Percentiles rank a stretch among this genome's conserved stretches.
Evolutionary conservation across 352 stramenopile species (phyloP).

Genomic region (Thalassiosira oceanica): DNA sequence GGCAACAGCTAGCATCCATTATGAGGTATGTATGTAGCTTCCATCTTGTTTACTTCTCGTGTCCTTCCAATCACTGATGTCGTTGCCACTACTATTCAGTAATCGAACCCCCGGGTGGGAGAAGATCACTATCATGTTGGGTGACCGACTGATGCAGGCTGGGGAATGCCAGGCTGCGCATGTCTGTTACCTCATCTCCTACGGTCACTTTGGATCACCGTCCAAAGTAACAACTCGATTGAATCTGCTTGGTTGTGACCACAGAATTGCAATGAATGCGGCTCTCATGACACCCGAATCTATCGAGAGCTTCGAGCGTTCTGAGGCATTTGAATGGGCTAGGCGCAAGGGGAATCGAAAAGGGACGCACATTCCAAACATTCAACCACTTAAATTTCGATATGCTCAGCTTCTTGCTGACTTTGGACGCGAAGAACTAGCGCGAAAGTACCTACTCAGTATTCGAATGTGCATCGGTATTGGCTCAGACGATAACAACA

Average conservation of each 20-base stretch:
- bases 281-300: slow-evolving; percentile 55
- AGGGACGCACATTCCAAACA: slow-evolving; percentile 56
- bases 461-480: slow-evolving; percentile 58
- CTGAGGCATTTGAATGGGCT: slow-evolving; percentile 83
- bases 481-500: not conserved
- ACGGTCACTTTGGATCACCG: slow-evolving; percentile 49
- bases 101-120: slow-evolving; percentile 78
- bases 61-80: not conserved
- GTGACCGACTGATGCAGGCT: slow-evolving; percentile 63
- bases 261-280: slow-evolving; percentile 33
- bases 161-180: slow-evolving; percentile 64
- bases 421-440: slow-evolving; percentile 52
- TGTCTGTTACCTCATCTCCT: slow-evolving; percentile 79
- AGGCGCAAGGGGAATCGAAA: slow-evolving; percentile 66
- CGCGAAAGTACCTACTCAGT: slow-evolving; percentile 59
- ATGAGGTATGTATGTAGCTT: slow-evolving; percentile 27
- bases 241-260: slow-evolving; percentile 68
- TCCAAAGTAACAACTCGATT: slow-evolving; percentile 43
- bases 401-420: slow-evolving; percentile 78
- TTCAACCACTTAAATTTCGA: slow-evolving; percentile 78
- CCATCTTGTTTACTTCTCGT: not conserved
- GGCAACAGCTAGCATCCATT: slow-evolving; percentile 59
- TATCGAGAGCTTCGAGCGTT: slow-evolving; percentile 60
- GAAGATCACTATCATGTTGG: slow-evolving; percentile 66
- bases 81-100: slow-evolving; percentile 33